Evolutionary conservation across 2,329 filamentous ascomycete genomes (phyloP), one percentile per base, ranked within the genome.

Genomic region (Calonectria crousiana): DNA sequence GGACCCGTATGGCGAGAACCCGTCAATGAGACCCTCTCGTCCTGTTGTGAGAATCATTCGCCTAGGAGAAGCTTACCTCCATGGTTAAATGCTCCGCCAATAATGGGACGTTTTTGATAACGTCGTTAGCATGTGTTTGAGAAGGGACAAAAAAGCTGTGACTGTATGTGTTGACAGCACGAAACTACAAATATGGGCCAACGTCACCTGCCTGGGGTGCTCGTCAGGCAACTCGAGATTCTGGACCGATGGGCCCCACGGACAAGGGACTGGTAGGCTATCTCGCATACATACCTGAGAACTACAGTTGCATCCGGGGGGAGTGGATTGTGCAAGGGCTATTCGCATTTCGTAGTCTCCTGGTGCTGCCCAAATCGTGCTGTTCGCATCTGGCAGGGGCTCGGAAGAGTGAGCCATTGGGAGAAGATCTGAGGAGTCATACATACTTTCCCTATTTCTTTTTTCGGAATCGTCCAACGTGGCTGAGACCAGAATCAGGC

Each of bases 121-220:
- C 32, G 20, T 32, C 34, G 34, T 26, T 16, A 32, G n/a, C n/a
- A 20, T 28, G 30, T 52, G 44, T 18, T 47, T 64, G 32, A 30
- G 52, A 26, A 32, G n/a, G 26, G 44, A 41, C 26, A 30, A 20
- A n/a, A 38, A 34, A 34, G 49, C 26, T 53, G 30, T 72, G 74
- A 76, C 74, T 58, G 38, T 64, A 30, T 52, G 67, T 67, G 53
- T 75, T 76, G 74, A 76, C 74, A 76, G 67, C 41, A 53, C 70
- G 53, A 71, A 76, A 75, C 74, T 56, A 75, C 74, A 76, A 67
- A 75, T 73, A 47, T 23, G 67, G 74, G 67, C 73, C 74, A 68
- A 69, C 69, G 72, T 67, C 60, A 58, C 66, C 13, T 32, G 18
- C 10, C 58, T 28, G 32, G 73, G 47, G 28, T 32, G 47, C 41